phyloP scores from a whole-genome alignment of 768 basidiomycete species.

The Tylopilus plumbeoviolaceoides region DNA sequence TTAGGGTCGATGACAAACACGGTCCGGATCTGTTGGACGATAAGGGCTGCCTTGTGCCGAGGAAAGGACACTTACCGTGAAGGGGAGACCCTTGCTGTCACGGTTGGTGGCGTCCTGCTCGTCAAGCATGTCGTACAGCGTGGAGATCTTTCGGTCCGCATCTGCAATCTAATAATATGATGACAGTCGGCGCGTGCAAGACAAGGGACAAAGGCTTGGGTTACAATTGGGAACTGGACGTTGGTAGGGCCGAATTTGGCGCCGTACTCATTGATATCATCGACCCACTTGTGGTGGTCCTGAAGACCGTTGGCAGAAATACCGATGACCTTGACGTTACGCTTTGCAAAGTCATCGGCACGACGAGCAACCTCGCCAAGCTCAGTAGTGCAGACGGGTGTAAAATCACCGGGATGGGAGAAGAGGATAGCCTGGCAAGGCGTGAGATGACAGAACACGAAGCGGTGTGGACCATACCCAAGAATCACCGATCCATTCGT shows the following conservation, averaged over 20 bases:
- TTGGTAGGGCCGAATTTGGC: slow-evolving; percentile 63
- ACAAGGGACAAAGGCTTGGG: not conserved
- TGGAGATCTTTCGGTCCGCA: slow-evolving; percentile 77
- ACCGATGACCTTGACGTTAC: slow-evolving; percentile 91
- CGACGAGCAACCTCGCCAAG: slow-evolving; percentile 93
- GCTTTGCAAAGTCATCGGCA: slow-evolving; percentile 75
- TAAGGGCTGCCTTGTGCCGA: not conserved
- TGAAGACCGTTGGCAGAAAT: slow-evolving; percentile 87
- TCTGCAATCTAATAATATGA: slow-evolving; percentile 74
- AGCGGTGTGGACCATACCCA: slow-evolving; percentile 57
- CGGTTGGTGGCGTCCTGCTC: slow-evolving; percentile 90
- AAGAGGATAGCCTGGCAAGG: slow-evolving; percentile 75
- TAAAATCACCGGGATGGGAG: slow-evolving; percentile 92
- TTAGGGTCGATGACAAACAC: slow-evolving; percentile 98
- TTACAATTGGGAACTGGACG: slow-evolving; percentile 89
- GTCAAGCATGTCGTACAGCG: slow-evolving; percentile 94
- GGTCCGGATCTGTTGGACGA: slow-evolving; percentile 67
- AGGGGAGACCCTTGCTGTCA: slow-evolving; percentile 83
- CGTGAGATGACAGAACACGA: not conserved
- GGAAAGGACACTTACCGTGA: slow-evolving; percentile 55
- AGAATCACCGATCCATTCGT: slow-evolving; percentile 84
- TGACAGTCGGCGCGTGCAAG: slow-evolving; percentile 9
- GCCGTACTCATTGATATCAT: slow-evolving; percentile 84
- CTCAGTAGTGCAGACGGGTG: slow-evolving; percentile 96
- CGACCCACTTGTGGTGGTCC: slow-evolving; percentile 83